Evolutionary conservation across 2,329 filamentous ascomycete species (phyloP), one percentile per base, ranked within the genome.

Genomic region (Venturia oleaginea): DNA sequence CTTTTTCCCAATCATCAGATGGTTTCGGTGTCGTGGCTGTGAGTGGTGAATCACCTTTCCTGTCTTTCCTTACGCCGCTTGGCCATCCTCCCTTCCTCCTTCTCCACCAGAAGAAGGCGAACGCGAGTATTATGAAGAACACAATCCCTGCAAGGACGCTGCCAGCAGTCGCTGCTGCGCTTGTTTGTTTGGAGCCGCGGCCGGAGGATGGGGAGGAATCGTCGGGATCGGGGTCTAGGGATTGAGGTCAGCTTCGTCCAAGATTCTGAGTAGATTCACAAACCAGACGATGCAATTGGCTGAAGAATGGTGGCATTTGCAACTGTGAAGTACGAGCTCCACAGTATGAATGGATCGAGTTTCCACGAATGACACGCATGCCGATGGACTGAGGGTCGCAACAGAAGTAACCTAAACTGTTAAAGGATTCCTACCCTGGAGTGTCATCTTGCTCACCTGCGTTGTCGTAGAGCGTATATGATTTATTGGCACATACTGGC

Each of bases 291-390:
- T n/a, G 13, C 6, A 34, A 57, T 22, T 3, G 51, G 15, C 19
- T 57, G 27, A 34, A 57, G 51, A n/a, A 57, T 57, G 10, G 51
- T 57, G 15, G 51, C 51, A 34, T 57, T 57, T n/a, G 27, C 51
- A 17, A 57, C 51, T 57, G 51, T 32, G 30, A 57, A 32, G 4
- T 57, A 4, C 51, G 51, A 34, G 27, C 27, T 34, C 51, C 51
- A 17, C 51, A 57, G 22, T 32, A 32, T 34, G 51, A 57, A 15
- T 57, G 51, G 15, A 57, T 57, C 17, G 51, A 32, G 51, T 22
- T 57, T 34, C 51, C 51, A 19, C 27, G 27, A 34, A 57, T 57
- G 30, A 57, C 51, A 32, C 30, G 27, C 51, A 57, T 32, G 15
- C 51, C 51, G 17, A 57, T 57, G 34, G 15, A 32, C 2, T 57